Evolutionary conservation across 306 rosid genomes (phyloP), one percentile per base, ranked within the genome.

Genomic region (Vigna mungo): DNA sequence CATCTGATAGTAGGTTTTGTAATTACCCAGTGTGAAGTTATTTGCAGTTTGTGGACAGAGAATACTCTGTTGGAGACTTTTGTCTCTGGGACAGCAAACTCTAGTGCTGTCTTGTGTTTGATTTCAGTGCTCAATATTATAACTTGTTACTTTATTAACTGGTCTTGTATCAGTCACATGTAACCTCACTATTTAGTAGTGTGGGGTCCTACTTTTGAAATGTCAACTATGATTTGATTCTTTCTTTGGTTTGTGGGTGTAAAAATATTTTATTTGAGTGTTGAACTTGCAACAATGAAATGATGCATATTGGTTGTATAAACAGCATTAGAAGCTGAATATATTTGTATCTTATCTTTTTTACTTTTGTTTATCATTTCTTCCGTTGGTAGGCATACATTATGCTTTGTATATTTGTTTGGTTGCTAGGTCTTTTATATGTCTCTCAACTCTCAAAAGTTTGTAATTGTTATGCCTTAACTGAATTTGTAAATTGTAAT

Each of bases 371-470:
- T 12, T 15, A 13, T 13, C 20, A 20, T 41, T 13, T 51, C 63
- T 71, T 46, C 32, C 13, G 21, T 27, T 3, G 54, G 32, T 66
- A 70, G 59, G 64, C 37, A 32, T 47, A 59, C 72, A 12, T 18
- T 64, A 44, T 32, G 7, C 70, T 44, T 80, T 59, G 11, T 49
- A 51, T 74, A 70, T 63, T 20, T 9, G 53, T 71, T 61, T 64
- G 17, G 13, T 60, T 12, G 39, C 16, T 18, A 68, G 25, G 14
- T 68, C 32, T 65, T 32, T 62, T 48, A 27, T 62, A 15, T 63
- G 69, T 3, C 47, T 32, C 23, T 59, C 16, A 67, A 58, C 47
- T 68, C 72, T 53, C 34, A 59, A 49, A 60, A 62, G 55, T 83
- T 59, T 30, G 21, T 17, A 25, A 56, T 27, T 56, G 21, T 67